Base-by-base conservation (phyloP, 2,329 filamentous ascomycete genomes). In the Clonostachys sp. region DNA sequence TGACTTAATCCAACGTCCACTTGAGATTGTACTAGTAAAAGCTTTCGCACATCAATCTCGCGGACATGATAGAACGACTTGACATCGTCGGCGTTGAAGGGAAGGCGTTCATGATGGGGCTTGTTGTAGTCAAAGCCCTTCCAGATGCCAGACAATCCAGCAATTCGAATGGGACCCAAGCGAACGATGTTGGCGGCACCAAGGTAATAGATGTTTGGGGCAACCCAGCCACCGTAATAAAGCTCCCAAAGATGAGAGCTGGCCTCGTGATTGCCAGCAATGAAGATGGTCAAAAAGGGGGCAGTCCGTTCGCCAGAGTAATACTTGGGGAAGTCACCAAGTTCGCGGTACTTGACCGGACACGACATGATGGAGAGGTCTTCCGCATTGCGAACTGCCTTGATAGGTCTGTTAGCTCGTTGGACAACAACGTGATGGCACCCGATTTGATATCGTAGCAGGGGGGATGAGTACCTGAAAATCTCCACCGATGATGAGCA, bases 181-280 rank as follows among this genome's bases (percentile, higher is more conserved):
- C 86, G 84, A 39, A 99, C 64, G 9, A 99, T 85, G 61, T 95
- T 96, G 50, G 94, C 90, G 34, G 91, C 89, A 44, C 94, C 94
- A 64, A 97, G 78, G 68, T 96, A 99, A 74, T 96, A 99, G 53
- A 99, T 97, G 56, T 94, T 95, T 9, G 90, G 91, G 8, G 92
- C 92, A 6, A 90, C 94, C 94, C 94, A 99, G 45, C 94, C 94
- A 45, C 94, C 94, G 62, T 97, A 95, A 71, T 89, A 95, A 1
- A 99, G 79, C 68, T 99, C 94, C 74, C 85, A 94, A 6, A 96
- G 73, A 66, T 97, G 84, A 45, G 88, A 91, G 59, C 88, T 88
- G 1, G 94, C 92, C 70, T 99, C 94, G 60, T 99, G 94, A 62
- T 99, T 99, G 3, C 94, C 94, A 41, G 86, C 91, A 45, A 96